Base-by-base conservation (phyloP, 495 filamentous ascomycete genomes). In the Aspergillus olivimuriae region DNA sequence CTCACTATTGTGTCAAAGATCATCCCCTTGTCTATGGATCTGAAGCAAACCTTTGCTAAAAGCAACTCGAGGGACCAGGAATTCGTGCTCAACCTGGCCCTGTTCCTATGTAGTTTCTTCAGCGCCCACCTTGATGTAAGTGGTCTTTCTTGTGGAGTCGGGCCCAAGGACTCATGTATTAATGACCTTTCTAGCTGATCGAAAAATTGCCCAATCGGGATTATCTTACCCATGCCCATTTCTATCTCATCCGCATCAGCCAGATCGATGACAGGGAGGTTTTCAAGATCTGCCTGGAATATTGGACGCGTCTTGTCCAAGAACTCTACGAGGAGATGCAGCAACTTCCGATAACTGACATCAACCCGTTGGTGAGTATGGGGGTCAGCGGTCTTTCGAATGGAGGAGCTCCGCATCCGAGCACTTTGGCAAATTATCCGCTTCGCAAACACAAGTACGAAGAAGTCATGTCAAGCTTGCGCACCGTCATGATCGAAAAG, bases 321-420 rank as follows among this genome's bases (percentile, higher is more conserved):
- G 94, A 97, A 62, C 76, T 99, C 4, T 99, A 95, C 54, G 94
- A 99, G 62, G 94, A 97, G 69, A 96, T 97, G 90, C 94, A 97
- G 60, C 74, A 83, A 20, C 75, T 96, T 4, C 94, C 92, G 1
- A 83, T 96, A 36, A 87, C 84, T 11, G 94, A 99, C 47, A 75
- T 92, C 45, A 95, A 89, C 56, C 88, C 90, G 4, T 74, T 97
- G 12, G 76, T 92, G 48, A 82, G 77, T 51, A 82, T 91, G 73
- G 82, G 83, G 18, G 69, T 85, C 34, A 80, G 78, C 46, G 81
- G 79, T 16, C 58, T 87, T 32, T 69, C 82, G 12, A 87, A 87
- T 47, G 80, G 84, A 22, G 90, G 89, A 21, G 91, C 91, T 1
- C 82, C 87, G 28, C 85, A 95, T 63, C 91, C 92, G 2, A 78